Percentiles rank a stretch among this genome's conserved stretches.
phyloP scores from a whole-genome alignment of 1,284 basidiomycete species.

The Cystobasidium slooffiae region DNA sequence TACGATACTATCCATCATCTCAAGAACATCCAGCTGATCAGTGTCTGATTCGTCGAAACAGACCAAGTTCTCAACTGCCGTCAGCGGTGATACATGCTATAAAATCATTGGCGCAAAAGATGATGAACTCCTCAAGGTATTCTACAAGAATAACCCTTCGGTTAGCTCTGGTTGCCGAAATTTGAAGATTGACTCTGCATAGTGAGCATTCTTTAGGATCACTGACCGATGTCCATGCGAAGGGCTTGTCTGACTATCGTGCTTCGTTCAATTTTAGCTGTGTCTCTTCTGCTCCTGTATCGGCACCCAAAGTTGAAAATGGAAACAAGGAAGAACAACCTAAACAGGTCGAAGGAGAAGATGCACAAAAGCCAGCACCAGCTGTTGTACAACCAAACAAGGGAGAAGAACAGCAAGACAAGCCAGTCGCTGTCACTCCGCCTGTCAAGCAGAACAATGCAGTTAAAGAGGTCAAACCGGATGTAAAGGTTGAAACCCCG shows the following conservation, averaged over 20 bases:
- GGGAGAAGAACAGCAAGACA: no score
- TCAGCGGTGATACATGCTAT: constrained; percentile 28
- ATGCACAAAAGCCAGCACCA: no score
- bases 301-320: not conserved
- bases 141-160: constrained; percentile 33
- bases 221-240: not conserved
- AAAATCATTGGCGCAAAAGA: constrained; percentile 21
- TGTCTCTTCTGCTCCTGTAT: not conserved
- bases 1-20: not conserved
- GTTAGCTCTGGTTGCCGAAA: constrained; percentile 19
- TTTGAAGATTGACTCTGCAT: constrained; percentile 2
- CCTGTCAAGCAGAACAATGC: no score
- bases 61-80: constrained; percentile 22
- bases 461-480: no score
- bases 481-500: no score
- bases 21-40: not conserved
- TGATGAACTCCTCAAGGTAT: constrained; percentile 9
- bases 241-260: not conserved
- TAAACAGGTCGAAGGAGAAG: no score
- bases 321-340: no score
- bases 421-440: no score
- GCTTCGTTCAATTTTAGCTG: not conserved
- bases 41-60: not conserved
- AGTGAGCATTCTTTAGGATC: constrained; percentile 4
- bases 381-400: no score